Evolutionary conservation across 768 basidiomycete species (phyloP), one percentile per base, ranked within the genome.

Genomic region (Suillus alpinus): DNA sequence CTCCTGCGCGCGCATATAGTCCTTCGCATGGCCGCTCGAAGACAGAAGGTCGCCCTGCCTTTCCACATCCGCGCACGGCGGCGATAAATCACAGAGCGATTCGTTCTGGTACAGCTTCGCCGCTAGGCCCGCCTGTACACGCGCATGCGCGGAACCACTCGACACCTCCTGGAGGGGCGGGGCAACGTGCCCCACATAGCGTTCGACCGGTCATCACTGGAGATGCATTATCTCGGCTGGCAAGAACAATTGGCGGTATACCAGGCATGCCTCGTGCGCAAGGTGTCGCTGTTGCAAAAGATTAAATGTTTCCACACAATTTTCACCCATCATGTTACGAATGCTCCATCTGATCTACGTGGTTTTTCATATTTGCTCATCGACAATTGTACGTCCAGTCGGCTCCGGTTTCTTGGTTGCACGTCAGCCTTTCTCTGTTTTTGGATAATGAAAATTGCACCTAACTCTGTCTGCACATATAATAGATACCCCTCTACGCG

Each of bases 181-280:
- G 69, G 41, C 75, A 81, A 53, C 81, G 84, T 26, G 57, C 71
- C 20, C 71, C 75, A 18, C 82, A 85, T 63, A 62, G 76, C 37
- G 78, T 65, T 13, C 81, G 91, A 10, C 91, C 91, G n/a, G 80
- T 92, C 47, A 82, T 92, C 65, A 88, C 87, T 6, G 86, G 80
- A 13, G 89, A 87, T 55, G 91, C 89, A 2, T 81, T 91, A 56
- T 86, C 89, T 13, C 78, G 79, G 60, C 71, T 92, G 36, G 86
- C 84, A 31, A 80, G 83, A 65, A 85, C 86, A 10, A 85, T 91
- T 43, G 87, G 84, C 26, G 68, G 71, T 63, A 58, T 68, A 23
- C 70, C 68, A 58, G 59, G 68, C 47, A 43, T 65, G 39, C 6
- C 72, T 10, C 74, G 72, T 20, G 51, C 71, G 34, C 68, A 68